Evolutionary conservation across 1,284 basidiomycete genomes (phyloP).

Genomic region (Sporisorium sorghi): DNA sequence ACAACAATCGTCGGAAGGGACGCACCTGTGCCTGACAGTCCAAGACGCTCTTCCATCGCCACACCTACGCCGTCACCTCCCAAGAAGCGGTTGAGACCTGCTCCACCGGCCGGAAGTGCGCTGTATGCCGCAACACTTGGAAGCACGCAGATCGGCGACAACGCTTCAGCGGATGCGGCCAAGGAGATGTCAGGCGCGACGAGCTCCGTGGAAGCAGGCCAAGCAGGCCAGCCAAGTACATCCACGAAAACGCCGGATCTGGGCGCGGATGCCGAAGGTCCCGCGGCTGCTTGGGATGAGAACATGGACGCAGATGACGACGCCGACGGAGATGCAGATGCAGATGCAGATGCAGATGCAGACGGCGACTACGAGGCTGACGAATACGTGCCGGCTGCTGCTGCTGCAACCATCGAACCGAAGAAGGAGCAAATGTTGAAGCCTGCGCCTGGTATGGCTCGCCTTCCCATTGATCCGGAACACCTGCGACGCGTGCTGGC

Average conservation of each 20-base stretch:
- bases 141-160: not conserved
- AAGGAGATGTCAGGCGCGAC: not conserved
- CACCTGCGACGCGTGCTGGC: slow-evolving; percentile 29
- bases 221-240: not conserved
- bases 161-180: not conserved
- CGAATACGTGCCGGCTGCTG: slow-evolving; percentile 6
- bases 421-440: not conserved
- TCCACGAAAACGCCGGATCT: not conserved
- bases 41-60: slow-evolving; percentile 8
- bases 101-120: slow-evolving; percentile 14
- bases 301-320: too few species aligned
- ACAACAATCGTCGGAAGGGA: not conserved
- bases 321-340: too few species aligned
- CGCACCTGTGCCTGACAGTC: slow-evolving; percentile 7
- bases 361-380: slow-evolving; percentile 35
- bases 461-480: slow-evolving; percentile 34
- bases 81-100: slow-evolving; percentile 25
- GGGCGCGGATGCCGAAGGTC: not conserved
- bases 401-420: not conserved
- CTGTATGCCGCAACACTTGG: slow-evolving; percentile 15
- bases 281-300: slow-evolving; percentile 11
- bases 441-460: slow-evolving; percentile 2
- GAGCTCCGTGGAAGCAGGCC: not conserved
- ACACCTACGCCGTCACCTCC: slow-evolving; percentile 30
- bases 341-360: slow-evolving; percentile 27